Evolutionary conservation across 257 asterid genomes (phyloP), one percentile per base, ranked within the genome.

Genomic region (Anisodus tanguticus): DNA sequence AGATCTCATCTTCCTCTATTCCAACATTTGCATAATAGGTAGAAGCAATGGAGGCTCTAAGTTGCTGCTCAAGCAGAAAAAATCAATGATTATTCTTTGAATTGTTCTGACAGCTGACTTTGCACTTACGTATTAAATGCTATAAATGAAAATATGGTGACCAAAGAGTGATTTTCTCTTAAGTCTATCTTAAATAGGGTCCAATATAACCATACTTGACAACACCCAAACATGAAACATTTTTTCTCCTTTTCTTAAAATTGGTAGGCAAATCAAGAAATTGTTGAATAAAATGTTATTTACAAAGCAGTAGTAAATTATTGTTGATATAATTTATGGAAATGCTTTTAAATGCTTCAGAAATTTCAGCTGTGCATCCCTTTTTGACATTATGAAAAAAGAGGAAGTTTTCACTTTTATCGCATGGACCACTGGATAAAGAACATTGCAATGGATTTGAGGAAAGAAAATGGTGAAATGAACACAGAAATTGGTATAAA

Each of bases 41-140:
- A 83, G 95, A 87, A 86, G 98, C 98, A 91, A 97, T 93, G 88
- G 97, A 92, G 83, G 97, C 96, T 88, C 98, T 90, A 90, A 97
- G 72, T 90, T 88, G 88, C 99, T 97, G 94, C 49, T 59, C 79
- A 76, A 62, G 79, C 62, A 57, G 68, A 9, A 67, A 69, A 31
- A 22, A 67, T 53, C 37, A 22, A 41, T 9, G 39, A 5, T 45
- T 62, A 51, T 39, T 22, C 80, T 31, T 31, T 31, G 39, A 12
- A n/a, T 35, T 47, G 7, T 59, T 12, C 63, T 43, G 82, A 76
- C 81, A 31, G 9, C 31, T 77, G 26, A 22, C 19, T 49, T 74
- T 11, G 49, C 62, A 49, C 22, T 74, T 12, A 1, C 12, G 47
- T 74, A 49, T 22, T 6, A 74, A 51, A 74, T 49, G 81, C 81